Evolutionary conservation across 352 stramenopile genomes (phyloP), one percentile per base, ranked within the genome.

Genomic region (Phytopythium ostracodes): DNA sequence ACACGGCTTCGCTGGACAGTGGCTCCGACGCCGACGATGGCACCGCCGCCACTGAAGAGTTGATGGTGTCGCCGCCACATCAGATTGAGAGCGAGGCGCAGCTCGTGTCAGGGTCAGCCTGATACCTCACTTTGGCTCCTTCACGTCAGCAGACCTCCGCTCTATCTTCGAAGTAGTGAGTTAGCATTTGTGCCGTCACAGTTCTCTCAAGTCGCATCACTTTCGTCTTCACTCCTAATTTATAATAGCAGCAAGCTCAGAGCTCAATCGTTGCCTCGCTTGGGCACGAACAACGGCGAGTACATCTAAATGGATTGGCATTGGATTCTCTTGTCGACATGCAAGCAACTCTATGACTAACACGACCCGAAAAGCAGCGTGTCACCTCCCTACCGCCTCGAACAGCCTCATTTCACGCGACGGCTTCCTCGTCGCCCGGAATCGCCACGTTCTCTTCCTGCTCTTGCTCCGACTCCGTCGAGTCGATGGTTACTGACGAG

Each of bases 381-480:
- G 17, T 5, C 15, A 20, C 11, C 12, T 31, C 47, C 18, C 15
- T 6, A 20, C 6, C 2, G 8, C 2, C 24, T 31, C 47, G 14
- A 1, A 25, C 24, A 24, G 27, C 27, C 47, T 54, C 47, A 33
- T 22, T 36, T 54, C 47, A 54, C 25, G 27, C 47, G 15, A 24
- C 10, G 22, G 20, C 24, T 25, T n/a, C n/a, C 46, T 11, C 24
- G 24, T 25, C 42, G 18, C 42, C 42, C 11, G 42, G 20, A 22
- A 53, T 11, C 11, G 7, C 46, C 24, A 22, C 24, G 46, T 15
- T 25, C 11, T 0, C 46, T 29, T 53, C 46, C 24, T 53, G 24
- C 46, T 54, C 47, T 1, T 38, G 47, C 47, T 54, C 47, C 47
- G 47, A 54, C 47, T 38, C 47, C 14, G 25, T 54, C 25, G 27